These are phyloP conservation scores for Mentha longifolia DNA, from an alignment of 257 asterid genomes.

Conservation along the genomic window DNA sequence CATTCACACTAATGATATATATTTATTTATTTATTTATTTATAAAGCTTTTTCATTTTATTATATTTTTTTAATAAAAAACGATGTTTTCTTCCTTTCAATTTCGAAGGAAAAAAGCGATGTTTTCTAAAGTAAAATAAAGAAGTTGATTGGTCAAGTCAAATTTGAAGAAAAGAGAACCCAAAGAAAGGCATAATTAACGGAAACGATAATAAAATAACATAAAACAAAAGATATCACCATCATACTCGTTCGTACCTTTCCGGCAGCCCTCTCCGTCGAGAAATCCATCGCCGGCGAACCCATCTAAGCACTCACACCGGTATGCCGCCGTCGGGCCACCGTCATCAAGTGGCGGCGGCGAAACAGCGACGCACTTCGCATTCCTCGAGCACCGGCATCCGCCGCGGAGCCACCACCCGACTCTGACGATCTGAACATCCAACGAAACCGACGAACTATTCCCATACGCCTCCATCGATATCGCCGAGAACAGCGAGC, in stretches of 20 bases:
- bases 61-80: no score
- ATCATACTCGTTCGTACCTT: conserved; percentile 44
- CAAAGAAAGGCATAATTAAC: conserved; percentile 6
- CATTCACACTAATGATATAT: no score
- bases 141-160: conserved; percentile 19
- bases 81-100: no score
- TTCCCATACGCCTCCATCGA: conserved; percentile 47
- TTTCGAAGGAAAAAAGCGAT: no score
- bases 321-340: conserved; percentile 40
- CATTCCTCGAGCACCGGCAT: conserved; percentile 61
- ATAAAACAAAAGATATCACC: not conserved
- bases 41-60: no score
- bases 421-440: conserved; percentile 59
- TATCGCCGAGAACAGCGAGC: conserved; percentile 67
- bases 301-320: conserved; percentile 70
- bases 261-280: conserved; percentile 76
- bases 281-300: conserved; percentile 75
- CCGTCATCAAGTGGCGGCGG: conserved; percentile 34
- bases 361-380: conserved; percentile 46
- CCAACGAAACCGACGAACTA: conserved; percentile 63
- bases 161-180: not conserved
- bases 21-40: no score
- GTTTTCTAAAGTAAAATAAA: not conserved
- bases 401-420: conserved; percentile 83
- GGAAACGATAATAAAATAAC: not conserved